A percentile compares a stretch with the other conserved stretches of the same genome.
Conservation (phyloP, 2,329 filamentous ascomycete genomes). For the Neoscytalidium dimidiatum region DNA sequence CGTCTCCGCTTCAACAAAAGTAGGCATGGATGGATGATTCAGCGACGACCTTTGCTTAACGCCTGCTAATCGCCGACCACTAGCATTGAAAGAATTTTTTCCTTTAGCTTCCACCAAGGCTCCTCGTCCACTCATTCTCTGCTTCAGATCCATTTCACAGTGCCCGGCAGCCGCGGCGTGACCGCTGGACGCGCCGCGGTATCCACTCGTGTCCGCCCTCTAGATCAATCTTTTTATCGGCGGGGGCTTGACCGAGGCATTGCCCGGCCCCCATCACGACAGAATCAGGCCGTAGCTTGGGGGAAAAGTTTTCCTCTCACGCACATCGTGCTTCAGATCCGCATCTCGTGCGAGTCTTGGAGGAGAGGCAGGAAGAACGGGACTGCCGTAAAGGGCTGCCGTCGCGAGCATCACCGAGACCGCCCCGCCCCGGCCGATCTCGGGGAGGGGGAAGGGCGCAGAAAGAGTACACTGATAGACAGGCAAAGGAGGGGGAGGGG, state of each 20-base stretch:
- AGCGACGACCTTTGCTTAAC: neutral
- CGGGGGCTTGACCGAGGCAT: neutral
- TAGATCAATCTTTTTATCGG: neutral
- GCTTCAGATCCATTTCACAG: neutral
- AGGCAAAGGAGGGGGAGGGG: neutral
- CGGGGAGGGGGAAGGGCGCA: neutral
- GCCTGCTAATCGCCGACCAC: neutral
- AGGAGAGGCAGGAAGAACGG: too few species aligned
- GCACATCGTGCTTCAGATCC: neutral
- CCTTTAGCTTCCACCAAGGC: neutral
- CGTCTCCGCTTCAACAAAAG: neutral
- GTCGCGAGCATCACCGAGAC: neutral
- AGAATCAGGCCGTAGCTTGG: neutral
- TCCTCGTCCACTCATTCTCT: neutral
- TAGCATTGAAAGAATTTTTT: neutral
- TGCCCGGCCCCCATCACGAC: neutral
- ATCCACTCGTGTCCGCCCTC: neutral
- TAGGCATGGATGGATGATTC: neutral
- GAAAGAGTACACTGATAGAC: neutral
- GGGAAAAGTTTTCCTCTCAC: neutral
- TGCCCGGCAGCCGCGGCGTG: neutral
- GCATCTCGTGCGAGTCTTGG: neutral
- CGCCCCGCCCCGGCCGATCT: neutral
- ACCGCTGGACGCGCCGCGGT: neutral
- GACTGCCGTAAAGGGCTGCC: neutral